phyloP scores from a whole-genome alignment of 495 filamentous ascomycete genomes.

The Collariella sp. region DNA sequence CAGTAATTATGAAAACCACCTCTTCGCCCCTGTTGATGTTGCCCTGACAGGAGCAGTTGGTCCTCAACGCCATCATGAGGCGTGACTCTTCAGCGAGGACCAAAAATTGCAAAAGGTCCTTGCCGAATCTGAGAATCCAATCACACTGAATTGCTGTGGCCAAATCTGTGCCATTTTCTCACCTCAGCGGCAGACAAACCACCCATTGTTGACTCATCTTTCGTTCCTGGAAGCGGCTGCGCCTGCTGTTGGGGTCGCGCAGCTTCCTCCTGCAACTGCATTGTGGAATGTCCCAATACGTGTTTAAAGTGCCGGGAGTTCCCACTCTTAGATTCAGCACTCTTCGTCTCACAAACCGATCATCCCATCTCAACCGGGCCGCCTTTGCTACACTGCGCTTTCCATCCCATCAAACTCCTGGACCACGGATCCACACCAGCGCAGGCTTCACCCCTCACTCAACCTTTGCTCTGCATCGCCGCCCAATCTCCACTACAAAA shows the following conservation, averaged over 20 bases:
- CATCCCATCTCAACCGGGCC: neutral
- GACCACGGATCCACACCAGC: slow-evolving; percentile 6
- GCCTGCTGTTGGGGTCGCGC: neutral
- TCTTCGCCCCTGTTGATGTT: neutral
- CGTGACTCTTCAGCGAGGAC: slow-evolving; percentile 7
- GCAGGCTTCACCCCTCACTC: slow-evolving; percentile 9
- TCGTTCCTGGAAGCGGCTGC: neutral
- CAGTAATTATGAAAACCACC: neutral
- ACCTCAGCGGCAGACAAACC: neutral
- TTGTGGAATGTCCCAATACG: neutral
- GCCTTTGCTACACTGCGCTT: neutral
- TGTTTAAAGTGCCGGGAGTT: neutral
- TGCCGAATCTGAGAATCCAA: no score
- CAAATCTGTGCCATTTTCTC: neutral
- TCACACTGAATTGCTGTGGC: neutral
- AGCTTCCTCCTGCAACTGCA: neutral
- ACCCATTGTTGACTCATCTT: neutral
- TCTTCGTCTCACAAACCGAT: neutral
- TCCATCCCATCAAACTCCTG: neutral
- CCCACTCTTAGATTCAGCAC: neutral
- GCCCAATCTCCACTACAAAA: slow-evolving; percentile 10
- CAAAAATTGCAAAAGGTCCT: neutral
- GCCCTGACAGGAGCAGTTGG: neutral
- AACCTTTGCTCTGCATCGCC: neutral
- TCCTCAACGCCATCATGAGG: neutral